Conservation (phyloP, 805 yeast genomes). For the Yarrowia sp. region DNA sequence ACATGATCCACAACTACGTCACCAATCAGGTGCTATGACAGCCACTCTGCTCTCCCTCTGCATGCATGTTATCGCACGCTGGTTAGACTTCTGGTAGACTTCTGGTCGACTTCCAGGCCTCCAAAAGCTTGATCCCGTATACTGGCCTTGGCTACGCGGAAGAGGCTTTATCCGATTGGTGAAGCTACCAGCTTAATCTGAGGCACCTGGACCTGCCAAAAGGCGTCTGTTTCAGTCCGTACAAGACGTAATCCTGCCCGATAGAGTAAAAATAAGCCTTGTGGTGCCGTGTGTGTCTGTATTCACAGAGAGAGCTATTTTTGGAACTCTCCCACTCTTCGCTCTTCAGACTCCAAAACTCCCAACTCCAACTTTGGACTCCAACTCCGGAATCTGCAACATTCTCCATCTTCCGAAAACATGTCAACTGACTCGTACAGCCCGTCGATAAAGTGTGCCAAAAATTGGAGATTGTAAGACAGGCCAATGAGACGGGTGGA, state of each 20-base stretch:
- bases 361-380: neutral
- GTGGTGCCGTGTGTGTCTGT: constrained; percentile 1
- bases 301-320: constrained; percentile 6
- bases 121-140: neutral
- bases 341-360: neutral
- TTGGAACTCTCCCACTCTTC: constrained; percentile 5
- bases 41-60: too few relatives aligned
- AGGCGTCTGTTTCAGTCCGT: neutral
- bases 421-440: constrained; percentile 18
- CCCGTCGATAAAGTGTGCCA: neutral
- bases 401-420: constrained; percentile 2
- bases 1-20: too few relatives aligned
- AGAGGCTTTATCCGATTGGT: neutral
- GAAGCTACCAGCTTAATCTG: neutral
- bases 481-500: neutral
- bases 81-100: constrained; percentile 7
- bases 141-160: neutral
- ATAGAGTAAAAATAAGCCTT: neutral
- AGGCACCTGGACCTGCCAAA: neutral
- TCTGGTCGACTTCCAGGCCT: constrained; percentile 1
- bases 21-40: too few relatives aligned
- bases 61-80: neutral
- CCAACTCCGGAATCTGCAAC: constrained; percentile 12
- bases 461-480: neutral
- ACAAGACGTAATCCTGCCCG: neutral